A percentile compares a stretch with the other conserved stretches of the same genome.
Conservation (phyloP, 2,329 filamentous ascomycete species). For the Colletotrichum sp. region DNA sequence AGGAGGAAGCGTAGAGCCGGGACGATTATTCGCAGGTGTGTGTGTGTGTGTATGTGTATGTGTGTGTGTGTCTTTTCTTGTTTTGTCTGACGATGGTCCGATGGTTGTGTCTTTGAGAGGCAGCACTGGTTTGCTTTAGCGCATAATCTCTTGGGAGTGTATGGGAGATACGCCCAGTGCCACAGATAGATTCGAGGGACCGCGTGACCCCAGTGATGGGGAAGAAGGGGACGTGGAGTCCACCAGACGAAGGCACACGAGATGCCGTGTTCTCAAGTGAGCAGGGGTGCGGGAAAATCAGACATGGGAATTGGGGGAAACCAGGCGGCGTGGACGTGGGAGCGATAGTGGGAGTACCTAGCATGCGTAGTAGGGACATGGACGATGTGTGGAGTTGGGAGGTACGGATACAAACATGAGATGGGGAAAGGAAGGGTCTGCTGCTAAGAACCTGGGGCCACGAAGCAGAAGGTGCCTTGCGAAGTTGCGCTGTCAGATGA, state of each 20-base stretch:
- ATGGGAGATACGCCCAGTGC: slow-evolving; percentile 14
- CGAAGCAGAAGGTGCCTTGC: neutral
- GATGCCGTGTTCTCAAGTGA: slow-evolving; percentile 5
- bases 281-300: neutral
- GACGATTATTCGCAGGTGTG: neutral
- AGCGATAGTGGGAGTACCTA: neutral
- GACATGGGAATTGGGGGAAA: slow-evolving; percentile 9
- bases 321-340: neutral
- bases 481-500: neutral
- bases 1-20: neutral
- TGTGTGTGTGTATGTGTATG: neutral
- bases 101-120: neutral
- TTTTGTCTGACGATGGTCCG: neutral
- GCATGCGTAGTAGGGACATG: neutral
- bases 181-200: slow-evolving; percentile 21
- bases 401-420: neutral
- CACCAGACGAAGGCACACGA: neutral
- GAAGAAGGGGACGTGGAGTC: neutral
- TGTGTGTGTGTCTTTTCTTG: neutral
- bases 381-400: neutral
- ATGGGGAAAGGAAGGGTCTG: neutral
- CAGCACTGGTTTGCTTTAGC: slow-evolving; percentile 3
- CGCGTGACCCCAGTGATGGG: slow-evolving; percentile 16
- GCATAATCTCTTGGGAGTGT: slow-evolving; percentile 11
- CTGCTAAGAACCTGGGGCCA: neutral